Conservation (phyloP, 768 basidiomycete species). For the Mycena chlorophos region DNA sequence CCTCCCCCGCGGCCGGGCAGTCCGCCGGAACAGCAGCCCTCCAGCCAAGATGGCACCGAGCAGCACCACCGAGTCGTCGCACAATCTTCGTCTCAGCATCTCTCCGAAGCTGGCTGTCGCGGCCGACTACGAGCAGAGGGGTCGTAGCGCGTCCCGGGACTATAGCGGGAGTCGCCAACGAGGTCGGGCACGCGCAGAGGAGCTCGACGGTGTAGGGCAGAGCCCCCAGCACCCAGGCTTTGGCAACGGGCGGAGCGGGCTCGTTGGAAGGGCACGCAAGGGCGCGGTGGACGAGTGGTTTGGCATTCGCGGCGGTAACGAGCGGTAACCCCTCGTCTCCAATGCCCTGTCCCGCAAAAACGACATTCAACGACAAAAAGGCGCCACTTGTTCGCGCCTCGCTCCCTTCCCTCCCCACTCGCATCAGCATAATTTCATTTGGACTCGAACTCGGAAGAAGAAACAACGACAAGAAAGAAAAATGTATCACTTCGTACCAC, state of each 20-base stretch:
- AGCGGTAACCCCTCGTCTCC: no score
- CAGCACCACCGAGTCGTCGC: constrained; percentile 30
- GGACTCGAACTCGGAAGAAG: no score
- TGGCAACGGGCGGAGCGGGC: constrained; percentile 65
- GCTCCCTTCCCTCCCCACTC: no score
- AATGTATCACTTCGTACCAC: no score
- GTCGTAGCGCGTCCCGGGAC: constrained; percentile 25
- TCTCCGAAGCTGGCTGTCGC: constrained; percentile 28
- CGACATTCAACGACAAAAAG: no score
- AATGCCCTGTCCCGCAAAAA: no score
- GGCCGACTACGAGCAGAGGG: no score
- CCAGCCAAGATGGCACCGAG: constrained; percentile 43
- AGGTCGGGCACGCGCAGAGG: constrained; percentile 56
- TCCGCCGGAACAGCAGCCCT: constrained; percentile 45
- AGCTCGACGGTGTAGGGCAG: constrained; percentile 46
- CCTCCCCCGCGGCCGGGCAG: constrained; percentile 43
- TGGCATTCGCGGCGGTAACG: constrained; percentile 1
- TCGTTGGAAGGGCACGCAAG: constrained; percentile 45
- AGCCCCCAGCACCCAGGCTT: constrained; percentile 58
- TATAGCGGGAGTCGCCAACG: constrained; percentile 39
- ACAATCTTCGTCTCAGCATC: constrained; percentile 12
- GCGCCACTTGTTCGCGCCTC: no score
- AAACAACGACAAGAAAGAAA: no score
- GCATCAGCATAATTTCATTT: no score
- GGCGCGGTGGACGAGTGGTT: constrained; percentile 4